phyloP scores from a whole-genome alignment of 306 rosid genomes.

The Calophaca sinica region DNA sequence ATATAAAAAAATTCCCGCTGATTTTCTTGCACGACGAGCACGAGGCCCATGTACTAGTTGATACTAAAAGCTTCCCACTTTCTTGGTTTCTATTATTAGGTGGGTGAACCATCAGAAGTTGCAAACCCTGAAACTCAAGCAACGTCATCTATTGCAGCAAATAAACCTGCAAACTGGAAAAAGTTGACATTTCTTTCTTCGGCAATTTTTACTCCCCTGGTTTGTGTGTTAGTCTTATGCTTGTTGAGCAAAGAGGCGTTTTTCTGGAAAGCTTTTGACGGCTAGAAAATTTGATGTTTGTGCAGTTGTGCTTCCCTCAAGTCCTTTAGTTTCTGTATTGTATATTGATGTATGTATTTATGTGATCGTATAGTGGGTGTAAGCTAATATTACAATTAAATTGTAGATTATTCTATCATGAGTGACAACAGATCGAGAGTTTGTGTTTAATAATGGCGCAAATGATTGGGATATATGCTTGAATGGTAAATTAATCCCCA shows the following conservation, averaged over 20 bases:
- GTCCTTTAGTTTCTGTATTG: slow-evolving; percentile 32
- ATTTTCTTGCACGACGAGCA: too few species aligned
- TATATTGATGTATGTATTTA: slow-evolving; percentile 36
- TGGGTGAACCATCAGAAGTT: slow-evolving; percentile 59
- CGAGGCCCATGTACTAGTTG: not conserved
- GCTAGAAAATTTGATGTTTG: slow-evolving; percentile 41
- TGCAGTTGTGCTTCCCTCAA: slow-evolving; percentile 40
- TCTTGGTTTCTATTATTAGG: slow-evolving; percentile 54
- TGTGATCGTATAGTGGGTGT: slow-evolving; percentile 40
- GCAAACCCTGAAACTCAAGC: slow-evolving; percentile 42
- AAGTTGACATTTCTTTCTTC: slow-evolving; percentile 45
- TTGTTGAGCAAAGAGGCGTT: slow-evolving; percentile 53
- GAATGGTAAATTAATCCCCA: too few species aligned
- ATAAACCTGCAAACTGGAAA: slow-evolving; percentile 47
- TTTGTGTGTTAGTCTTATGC: slow-evolving; percentile 50
- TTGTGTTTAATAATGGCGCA: not conserved
- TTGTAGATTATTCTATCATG: slow-evolving; percentile 39
- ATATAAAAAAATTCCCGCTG: too few species aligned
- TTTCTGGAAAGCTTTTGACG: slow-evolving; percentile 47
- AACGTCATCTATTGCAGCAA: slow-evolving; percentile 46
- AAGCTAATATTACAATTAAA: slow-evolving; percentile 19
- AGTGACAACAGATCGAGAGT: slow-evolving; percentile 28
- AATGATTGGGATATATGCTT: too few species aligned
- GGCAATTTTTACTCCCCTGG: slow-evolving; percentile 52
- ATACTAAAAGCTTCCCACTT: slow-evolving; percentile 21